Conservation (phyloP, 495 filamentous ascomycete species). For the Articulospora tetracladia region DNA sequence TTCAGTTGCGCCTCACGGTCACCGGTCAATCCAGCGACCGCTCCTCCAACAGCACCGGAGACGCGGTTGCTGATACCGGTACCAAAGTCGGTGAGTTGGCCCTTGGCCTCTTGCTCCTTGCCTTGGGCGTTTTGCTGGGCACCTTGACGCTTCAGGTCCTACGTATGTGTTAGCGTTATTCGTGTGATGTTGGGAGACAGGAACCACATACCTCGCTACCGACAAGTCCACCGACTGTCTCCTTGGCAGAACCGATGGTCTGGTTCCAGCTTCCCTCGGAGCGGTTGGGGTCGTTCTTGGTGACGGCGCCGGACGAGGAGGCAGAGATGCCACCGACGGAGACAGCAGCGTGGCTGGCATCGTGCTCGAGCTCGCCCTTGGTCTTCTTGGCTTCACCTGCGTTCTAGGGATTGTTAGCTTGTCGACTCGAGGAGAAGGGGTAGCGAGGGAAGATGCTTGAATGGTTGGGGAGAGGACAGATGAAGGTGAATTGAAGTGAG, state of each 20-base stretch:
- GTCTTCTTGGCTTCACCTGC: slow-evolving; percentile 55
- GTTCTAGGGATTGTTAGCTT: slow-evolving; percentile 17
- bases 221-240: slow-evolving; percentile 68
- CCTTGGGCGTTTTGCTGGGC: slow-evolving; percentile 76
- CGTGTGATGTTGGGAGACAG: not conserved
- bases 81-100: slow-evolving; percentile 75
- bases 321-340: slow-evolving; percentile 68
- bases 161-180: not conserved
- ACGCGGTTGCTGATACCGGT: slow-evolving; percentile 69
- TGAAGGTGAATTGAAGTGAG: not conserved
- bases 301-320: slow-evolving; percentile 65
- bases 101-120: slow-evolving; percentile 76
- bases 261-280: slow-evolving; percentile 76
- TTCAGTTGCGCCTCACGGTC: slow-evolving; percentile 58
- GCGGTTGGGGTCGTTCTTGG: slow-evolving; percentile 71
- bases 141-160: slow-evolving; percentile 67
- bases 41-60: slow-evolving; percentile 64
- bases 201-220: slow-evolving; percentile 58
- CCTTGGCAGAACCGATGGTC: slow-evolving; percentile 81
- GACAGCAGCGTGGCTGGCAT: slow-evolving; percentile 66
- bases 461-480: not conserved
- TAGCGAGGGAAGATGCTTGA: too few species aligned
- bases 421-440: too few species aligned
- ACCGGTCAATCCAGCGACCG: slow-evolving; percentile 67
- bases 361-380: slow-evolving; percentile 59